phyloP scores from a whole-genome alignment of 2,329 filamentous ascomycete genomes.

The Pestalotiopsis sp. region DNA sequence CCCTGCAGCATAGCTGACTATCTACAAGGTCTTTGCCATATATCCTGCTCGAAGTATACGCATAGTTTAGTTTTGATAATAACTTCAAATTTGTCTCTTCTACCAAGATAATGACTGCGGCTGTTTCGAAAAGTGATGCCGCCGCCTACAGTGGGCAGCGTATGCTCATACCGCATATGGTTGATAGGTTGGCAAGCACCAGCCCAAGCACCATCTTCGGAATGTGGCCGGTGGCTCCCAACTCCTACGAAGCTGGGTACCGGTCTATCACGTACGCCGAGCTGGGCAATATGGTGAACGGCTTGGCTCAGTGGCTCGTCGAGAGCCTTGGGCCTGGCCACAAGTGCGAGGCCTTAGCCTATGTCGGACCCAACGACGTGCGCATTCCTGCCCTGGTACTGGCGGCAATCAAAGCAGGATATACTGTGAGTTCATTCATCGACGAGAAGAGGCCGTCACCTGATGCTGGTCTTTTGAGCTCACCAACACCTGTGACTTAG shows the following conservation, averaged over 20 bases:
- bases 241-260: constrained; percentile 27
- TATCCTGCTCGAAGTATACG: no score
- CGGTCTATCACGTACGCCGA: constrained; percentile 22
- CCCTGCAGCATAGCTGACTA: no score
- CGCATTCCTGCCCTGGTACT: constrained; percentile 22
- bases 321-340: constrained; percentile 27
- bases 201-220: constrained; percentile 32
- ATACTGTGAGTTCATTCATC: constrained; percentile 22
- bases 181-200: constrained; percentile 34
- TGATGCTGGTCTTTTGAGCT: not conserved
- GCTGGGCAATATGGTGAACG: constrained; percentile 35
- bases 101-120: not conserved
- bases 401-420: constrained; percentile 27
- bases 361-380: constrained; percentile 38
- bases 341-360: constrained; percentile 35
- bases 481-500: constrained; percentile 5
- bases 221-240: constrained; percentile 29
- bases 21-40: no score
- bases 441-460: no score
- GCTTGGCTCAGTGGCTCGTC: constrained; percentile 37
- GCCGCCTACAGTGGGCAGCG: not conserved
- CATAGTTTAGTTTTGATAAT: no score
- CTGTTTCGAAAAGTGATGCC: not conserved
- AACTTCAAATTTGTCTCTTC: no score
- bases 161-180: constrained; percentile 33